Base-by-base conservation (phyloP, 768 basidiomycete genomes). In the Pleurotus cornucopiae region DNA sequence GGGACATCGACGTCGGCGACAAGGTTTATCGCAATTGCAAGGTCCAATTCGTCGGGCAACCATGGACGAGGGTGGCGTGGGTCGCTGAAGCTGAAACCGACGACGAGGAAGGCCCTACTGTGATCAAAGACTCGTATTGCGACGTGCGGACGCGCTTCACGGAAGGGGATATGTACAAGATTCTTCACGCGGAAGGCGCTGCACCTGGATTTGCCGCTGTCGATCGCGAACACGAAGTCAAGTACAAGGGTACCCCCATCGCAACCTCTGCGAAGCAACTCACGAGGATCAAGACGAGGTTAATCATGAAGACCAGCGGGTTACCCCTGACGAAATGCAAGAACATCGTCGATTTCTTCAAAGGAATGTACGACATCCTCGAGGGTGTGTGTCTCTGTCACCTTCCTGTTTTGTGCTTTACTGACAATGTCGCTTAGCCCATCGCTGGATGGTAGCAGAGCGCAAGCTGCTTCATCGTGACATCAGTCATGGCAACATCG, bases 341-440 rank as follows among this genome's bases (percentile, higher is more conserved):
- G 7, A 56, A 18, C 2, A 38, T 47, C 23, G 13, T 56, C 14
- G 6, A 40, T 14, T 56, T 56, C 37, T 38, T 56, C 2, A 56
- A 48, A n/a, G 55, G 46, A 14, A 46, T 56, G 55, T 56, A 56
- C 5, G 55, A 56, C 25, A 16, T 46, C 6, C 55, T 56, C 23
- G 55, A 56, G 23, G 37, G 44, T 56, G 13, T 1, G 55, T 38
- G 14, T 30, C 39, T 23, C 48, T 4, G 9, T 49, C 25, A 16
- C n/a, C 13, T 9, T 30, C 7, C 48, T 14, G 6, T 3, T 6
- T 5, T 14, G 30, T 20, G 7, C 1, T 34, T 7, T 49, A 13
- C 48, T 21, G 16, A 16, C 1, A 11, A 34, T 34, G 30, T 34
- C 9, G 11, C 30, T 53, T 21, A 56, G 55, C 23, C n/a, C 55